Percentiles rank a stretch among this genome's conserved stretches.
phyloP scores from a whole-genome alignment of 371 early-diverging fungal species.

The Mortierella sp. region DNA sequence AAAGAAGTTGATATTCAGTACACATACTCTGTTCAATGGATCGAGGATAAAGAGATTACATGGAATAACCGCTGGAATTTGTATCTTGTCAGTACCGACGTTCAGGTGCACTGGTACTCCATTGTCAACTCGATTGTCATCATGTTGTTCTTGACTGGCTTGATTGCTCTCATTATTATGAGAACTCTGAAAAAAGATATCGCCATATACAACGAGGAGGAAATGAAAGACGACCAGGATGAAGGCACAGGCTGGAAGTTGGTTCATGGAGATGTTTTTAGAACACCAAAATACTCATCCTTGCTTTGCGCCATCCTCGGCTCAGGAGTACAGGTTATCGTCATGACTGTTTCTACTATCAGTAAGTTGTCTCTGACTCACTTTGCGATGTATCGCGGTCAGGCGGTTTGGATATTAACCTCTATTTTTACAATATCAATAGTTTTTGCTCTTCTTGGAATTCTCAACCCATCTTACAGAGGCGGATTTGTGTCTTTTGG shows the following conservation, averaged over 20 bases:
- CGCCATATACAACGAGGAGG: constrained; percentile 80
- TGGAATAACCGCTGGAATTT: constrained; percentile 72
- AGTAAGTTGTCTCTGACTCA: constrained; percentile 32
- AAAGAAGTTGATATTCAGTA: constrained; percentile 60
- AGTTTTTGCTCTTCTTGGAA: constrained; percentile 81
- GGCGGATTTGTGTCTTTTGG: constrained; percentile 79
- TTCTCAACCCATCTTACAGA: constrained; percentile 85
- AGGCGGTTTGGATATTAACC: background rate
- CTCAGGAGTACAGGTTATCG: constrained; percentile 82
- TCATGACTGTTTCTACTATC: constrained; percentile 70
- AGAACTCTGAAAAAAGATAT: constrained; percentile 92
- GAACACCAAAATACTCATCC: constrained; percentile 72
- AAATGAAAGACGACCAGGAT: constrained; percentile 86
- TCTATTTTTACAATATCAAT: background rate
- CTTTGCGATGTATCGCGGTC: background rate
- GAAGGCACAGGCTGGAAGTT: constrained; percentile 94
- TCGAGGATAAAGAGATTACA: constrained; percentile 62
- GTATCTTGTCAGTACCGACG: constrained; percentile 60
- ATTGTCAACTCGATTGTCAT: constrained; percentile 84
- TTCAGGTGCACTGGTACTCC: constrained; percentile 69
- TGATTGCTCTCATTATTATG: constrained; percentile 89
- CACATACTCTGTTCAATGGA: constrained; percentile 73
- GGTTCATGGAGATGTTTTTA: constrained; percentile 92
- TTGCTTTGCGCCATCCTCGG: constrained; percentile 82
- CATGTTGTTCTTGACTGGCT: constrained; percentile 81